phyloP scores from a whole-genome alignment of 768 basidiomycete species.

The Podaxis sp. region DNA sequence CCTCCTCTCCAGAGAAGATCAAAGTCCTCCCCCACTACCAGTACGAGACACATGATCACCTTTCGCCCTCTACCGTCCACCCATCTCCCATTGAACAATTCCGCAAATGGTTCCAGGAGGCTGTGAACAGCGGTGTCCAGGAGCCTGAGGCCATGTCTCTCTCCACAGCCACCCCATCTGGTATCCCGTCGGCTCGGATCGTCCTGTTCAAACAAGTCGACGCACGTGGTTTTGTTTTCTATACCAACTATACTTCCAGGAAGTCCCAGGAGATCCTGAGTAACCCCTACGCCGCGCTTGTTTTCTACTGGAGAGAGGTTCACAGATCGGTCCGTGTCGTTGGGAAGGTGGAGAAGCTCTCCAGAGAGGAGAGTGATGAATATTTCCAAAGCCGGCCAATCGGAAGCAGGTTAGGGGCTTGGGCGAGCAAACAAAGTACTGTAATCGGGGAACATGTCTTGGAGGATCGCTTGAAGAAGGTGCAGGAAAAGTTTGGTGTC shows the following conservation, averaged over 20 bases:
- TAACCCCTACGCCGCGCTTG: slow-evolving; percentile 80
- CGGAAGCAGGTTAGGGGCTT: slow-evolving; percentile 86
- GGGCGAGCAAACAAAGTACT: slow-evolving; percentile 88
- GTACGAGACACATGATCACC: slow-evolving; percentile 62
- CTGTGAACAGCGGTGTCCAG: slow-evolving; percentile 46
- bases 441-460: slow-evolving; percentile 76
- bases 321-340: slow-evolving; percentile 79
- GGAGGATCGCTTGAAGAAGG: slow-evolving; percentile 52
- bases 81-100: slow-evolving; percentile 83
- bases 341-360: slow-evolving; percentile 81
- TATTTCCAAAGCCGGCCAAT: slow-evolving; percentile 84
- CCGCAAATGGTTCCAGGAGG: slow-evolving; percentile 79
- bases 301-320: slow-evolving; percentile 91
- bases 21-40: slow-evolving; percentile 74
- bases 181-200: slow-evolving; percentile 84
- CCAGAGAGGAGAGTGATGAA: slow-evolving; percentile 66
- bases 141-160: slow-evolving; percentile 93
- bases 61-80: slow-evolving; percentile 60
- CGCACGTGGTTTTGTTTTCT: slow-evolving; percentile 88
- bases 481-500: slow-evolving; percentile 57
- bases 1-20: slow-evolving; percentile 50
- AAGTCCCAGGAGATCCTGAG: slow-evolving; percentile 79
- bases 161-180: slow-evolving; percentile 66
- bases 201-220: slow-evolving; percentile 94
- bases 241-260: slow-evolving; percentile 93